Conservation (phyloP, 1,139 yeast species). For the Candida anutae region DNA sequence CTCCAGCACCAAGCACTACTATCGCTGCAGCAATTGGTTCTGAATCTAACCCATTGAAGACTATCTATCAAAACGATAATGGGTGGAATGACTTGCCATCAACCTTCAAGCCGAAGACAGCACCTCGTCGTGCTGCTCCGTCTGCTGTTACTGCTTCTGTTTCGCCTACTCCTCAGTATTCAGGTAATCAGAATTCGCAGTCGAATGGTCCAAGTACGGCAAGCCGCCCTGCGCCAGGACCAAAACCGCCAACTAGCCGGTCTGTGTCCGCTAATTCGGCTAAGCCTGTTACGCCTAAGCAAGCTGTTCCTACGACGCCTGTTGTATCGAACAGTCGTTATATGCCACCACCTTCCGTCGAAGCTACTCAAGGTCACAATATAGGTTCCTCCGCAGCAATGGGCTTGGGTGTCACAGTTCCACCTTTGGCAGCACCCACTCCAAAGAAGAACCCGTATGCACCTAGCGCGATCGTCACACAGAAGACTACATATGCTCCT, state of each 20-base stretch:
- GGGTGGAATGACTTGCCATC: constrained; percentile 95
- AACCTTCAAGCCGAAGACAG: constrained; percentile 43
- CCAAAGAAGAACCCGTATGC: constrained; percentile 15
- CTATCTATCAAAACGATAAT: background rate
- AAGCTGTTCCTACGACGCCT: constrained; percentile 10
- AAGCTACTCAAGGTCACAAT: no score
- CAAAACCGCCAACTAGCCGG: no score
- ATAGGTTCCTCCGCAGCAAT: no score
- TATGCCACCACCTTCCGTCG: constrained; percentile 27
- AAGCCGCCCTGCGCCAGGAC: no score
- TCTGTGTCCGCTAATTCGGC: no score
- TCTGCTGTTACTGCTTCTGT: constrained; percentile 25
- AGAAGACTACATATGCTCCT: constrained; percentile 6
- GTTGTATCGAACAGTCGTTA: constrained; percentile 21
- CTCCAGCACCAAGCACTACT: constrained; percentile 6
- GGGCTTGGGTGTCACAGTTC: constrained; percentile 3
- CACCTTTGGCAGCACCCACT: constrained; percentile 4
- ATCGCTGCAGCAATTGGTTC: constrained; percentile 12
- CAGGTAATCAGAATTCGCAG: no score
- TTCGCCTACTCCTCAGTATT: no score
- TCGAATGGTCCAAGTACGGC: no score
- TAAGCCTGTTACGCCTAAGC: no score
- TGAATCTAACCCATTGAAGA: constrained; percentile 18
- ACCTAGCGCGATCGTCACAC: constrained; percentile 5
- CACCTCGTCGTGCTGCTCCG: constrained; percentile 47